Base-by-base conservation (phyloP, 257 asterid species). In the Nicotiana obtusifolia region DNA sequence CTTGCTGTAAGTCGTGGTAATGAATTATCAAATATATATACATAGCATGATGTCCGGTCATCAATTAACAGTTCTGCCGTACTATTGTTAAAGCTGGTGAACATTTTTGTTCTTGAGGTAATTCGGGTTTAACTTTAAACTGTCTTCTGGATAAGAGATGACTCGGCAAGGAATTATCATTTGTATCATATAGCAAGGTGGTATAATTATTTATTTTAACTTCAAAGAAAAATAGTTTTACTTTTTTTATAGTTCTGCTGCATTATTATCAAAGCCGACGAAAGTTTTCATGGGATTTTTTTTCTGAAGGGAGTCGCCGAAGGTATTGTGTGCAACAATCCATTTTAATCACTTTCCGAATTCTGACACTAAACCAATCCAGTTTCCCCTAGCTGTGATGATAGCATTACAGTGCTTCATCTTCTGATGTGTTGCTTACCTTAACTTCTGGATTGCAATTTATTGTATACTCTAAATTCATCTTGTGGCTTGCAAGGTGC, bases 401-500 rank as follows among this genome's bases (percentile, higher is more conserved):
- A 69, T 69, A 69, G 35, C 19, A 71, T 71, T 59, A 22, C 60
- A 44, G 60, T 71, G 35, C 20, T 44, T 71, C 35, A 22, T 44
- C 78, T 44, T 71, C 35, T 73, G 79, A 24, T 24, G 5, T 30
- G 73, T 37, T 14, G 22, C 60, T 9, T 76, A 37, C 37, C 84
- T 81, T 64, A 66, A 47, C 66, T 82, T 84, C 62, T 64, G 81
- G 73, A 80, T 77, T 83, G 41, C 84, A 78, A 76, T 35, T 75
- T 88, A 84, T 80, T 84, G 75, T 76, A 10, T 59, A 57, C 69
- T 30, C 31, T 13, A 60, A 47, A 76, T 14, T 44, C 81, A 69
- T 76, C 76, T 13, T 54, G 82, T 81, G 20, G 68, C 78, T 86
- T 88, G 87, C 90, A 81, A 95, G 99, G 92, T 95, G 60, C 88